Conservation (phyloP, 345 rosid species). For the Stellera chamaejasme region DNA sequence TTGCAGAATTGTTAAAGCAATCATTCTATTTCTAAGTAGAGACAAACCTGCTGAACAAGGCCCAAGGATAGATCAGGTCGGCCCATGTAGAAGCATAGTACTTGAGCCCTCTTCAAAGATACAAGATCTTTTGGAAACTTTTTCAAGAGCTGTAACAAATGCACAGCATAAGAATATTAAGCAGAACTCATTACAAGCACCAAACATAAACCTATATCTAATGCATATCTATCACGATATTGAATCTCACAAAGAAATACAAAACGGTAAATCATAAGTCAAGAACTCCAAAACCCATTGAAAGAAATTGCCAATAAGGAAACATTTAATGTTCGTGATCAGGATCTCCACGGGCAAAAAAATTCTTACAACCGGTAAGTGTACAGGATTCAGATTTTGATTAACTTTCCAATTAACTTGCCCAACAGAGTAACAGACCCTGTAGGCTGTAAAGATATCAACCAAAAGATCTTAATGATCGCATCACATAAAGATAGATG, state of each 20-base stretch:
- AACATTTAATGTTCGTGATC: not conserved
- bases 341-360: not conserved
- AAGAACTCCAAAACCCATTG: constrained; percentile 1
- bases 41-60: constrained; percentile 59
- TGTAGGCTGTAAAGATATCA: too few relatives aligned
- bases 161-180: constrained; percentile 5
- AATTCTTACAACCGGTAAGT: too few relatives aligned
- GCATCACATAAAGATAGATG: too few relatives aligned
- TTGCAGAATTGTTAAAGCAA: not conserved
- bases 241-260: not conserved
- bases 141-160: constrained; percentile 48
- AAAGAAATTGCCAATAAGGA: not conserved
- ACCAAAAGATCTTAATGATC: too few relatives aligned
- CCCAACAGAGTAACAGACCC: too few relatives aligned
- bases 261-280: not conserved
- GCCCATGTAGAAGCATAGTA: constrained; percentile 73
- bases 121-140: constrained; percentile 66
- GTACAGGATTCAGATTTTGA: too few relatives aligned
- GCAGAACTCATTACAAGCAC: not conserved
- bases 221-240: constrained; percentile 4
- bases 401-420: too few relatives aligned
- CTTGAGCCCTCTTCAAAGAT: constrained; percentile 71
- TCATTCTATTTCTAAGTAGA: constrained; percentile 11
- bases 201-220: constrained; percentile 1
- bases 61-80: constrained; percentile 46